phyloP scores from a whole-genome alignment of 768 basidiomycete genomes.

The Termitomyces sp. region DNA sequence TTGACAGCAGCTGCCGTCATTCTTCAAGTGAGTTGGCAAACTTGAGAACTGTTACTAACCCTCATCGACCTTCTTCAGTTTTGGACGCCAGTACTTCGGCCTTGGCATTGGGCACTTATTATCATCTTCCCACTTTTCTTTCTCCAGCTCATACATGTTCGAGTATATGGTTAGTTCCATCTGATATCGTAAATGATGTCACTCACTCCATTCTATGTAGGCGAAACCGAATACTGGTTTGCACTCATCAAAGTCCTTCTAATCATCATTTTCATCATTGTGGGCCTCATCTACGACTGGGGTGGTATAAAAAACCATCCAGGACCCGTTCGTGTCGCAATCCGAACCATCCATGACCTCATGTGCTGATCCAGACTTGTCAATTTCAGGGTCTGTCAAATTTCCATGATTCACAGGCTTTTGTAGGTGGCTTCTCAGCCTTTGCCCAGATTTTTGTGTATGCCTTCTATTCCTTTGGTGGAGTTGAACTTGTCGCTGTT shows the following conservation, averaged over 20 bases:
- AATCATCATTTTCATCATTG: constrained; percentile 58
- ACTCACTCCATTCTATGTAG: constrained; percentile 22
- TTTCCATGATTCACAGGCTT: constrained; percentile 46
- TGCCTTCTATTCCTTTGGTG: constrained; percentile 68
- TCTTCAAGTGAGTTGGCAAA: constrained; percentile 29
- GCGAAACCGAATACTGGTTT: constrained; percentile 63
- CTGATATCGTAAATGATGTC: neutral
- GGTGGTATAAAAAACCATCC: constrained; percentile 55
- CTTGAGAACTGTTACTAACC: neutral
- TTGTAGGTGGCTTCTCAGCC: constrained; percentile 48
- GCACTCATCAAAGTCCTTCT: constrained; percentile 62
- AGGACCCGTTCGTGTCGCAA: constrained; percentile 42
- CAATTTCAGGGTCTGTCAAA: constrained; percentile 43
- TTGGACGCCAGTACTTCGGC: constrained; percentile 43
- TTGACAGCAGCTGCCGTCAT: constrained; percentile 56
- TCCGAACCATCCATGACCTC: neutral
- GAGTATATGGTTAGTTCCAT: constrained; percentile 44
- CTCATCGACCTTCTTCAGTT: constrained; percentile 18
- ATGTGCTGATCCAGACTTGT: neutral
- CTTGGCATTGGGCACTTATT: constrained; percentile 56
- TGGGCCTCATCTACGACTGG: constrained; percentile 62
- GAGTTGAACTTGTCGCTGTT: constrained; percentile 67
- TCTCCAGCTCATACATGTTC: constrained; percentile 52
- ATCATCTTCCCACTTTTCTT: constrained; percentile 52
- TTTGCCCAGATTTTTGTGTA: constrained; percentile 62